Evolutionary conservation across 495 filamentous ascomycete species (phyloP).

Genomic region (Aspergillus conjunctus): DNA sequence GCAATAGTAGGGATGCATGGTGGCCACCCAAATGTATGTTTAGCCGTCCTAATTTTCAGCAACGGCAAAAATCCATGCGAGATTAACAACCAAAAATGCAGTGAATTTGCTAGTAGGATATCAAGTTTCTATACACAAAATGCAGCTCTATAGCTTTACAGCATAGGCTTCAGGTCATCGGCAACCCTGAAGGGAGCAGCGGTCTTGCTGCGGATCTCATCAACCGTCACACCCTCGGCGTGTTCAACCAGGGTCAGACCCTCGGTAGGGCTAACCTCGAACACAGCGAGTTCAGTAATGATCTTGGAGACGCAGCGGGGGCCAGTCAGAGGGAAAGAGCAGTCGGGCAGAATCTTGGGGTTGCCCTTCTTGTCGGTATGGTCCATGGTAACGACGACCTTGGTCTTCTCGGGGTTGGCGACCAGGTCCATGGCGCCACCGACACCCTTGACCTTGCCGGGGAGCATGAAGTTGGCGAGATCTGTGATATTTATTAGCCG

Average conservation of each 20-base stretch:
- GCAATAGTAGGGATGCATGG: too few relatives aligned
- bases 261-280: slow-evolving; percentile 77
- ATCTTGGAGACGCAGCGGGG: slow-evolving; percentile 80
- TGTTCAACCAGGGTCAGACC: slow-evolving; percentile 81
- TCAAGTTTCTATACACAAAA: not conserved
- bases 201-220: slow-evolving; percentile 85
- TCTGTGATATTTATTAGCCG: slow-evolving; percentile 25
- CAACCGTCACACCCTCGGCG: slow-evolving; percentile 78
- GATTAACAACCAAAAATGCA: not conserved
- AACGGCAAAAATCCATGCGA: not conserved
- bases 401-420: slow-evolving; percentile 76
- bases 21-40: too few relatives aligned
- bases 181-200: slow-evolving; percentile 80
- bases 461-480: slow-evolving; percentile 66
- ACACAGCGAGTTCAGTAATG: slow-evolving; percentile 87
- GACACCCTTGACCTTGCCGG: slow-evolving; percentile 92
- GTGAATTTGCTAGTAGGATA: not conserved
- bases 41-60: too few relatives aligned
- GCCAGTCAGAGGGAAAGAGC: slow-evolving; percentile 84
- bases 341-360: slow-evolving; percentile 79
- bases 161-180: slow-evolving; percentile 73
- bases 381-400: slow-evolving; percentile 92
- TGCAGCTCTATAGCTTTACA: slow-evolving; percentile 39
- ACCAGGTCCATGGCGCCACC: slow-evolving; percentile 93
- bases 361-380: slow-evolving; percentile 88